Conservation (phyloP, 2,329 filamentous ascomycete species). For the Pyricularia grisea region DNA sequence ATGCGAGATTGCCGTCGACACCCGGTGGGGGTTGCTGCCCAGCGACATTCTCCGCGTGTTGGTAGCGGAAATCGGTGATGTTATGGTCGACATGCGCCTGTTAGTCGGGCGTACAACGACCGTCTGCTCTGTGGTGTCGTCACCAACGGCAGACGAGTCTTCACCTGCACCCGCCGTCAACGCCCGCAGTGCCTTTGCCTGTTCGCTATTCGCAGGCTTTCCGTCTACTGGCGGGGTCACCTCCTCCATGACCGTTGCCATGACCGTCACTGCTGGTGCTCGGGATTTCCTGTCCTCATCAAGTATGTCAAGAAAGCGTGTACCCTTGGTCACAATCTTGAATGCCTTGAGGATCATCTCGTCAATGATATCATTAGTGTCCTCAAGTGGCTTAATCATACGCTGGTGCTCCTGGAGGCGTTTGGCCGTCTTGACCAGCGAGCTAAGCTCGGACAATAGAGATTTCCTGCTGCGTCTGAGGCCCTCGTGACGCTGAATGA, state of each 20-base stretch:
- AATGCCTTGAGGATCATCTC: slow-evolving; percentile 92
- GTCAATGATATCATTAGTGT: slow-evolving; percentile 71
- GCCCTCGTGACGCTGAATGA: slow-evolving; percentile 66
- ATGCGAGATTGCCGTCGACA: slow-evolving; percentile 54
- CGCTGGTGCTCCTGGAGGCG: slow-evolving; percentile 66
- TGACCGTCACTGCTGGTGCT: slow-evolving; percentile 44
- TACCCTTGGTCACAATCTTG: slow-evolving; percentile 84
- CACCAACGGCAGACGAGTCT: slow-evolving; percentile 17
- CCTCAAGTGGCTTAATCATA: slow-evolving; percentile 35
- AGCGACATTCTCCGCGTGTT: slow-evolving; percentile 25
- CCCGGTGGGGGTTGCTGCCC: slow-evolving; percentile 30
- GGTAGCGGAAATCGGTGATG: slow-evolving; percentile 16
- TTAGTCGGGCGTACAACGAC: slow-evolving; percentile 17
- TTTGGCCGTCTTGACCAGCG: slow-evolving; percentile 83
- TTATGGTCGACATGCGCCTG: slow-evolving; percentile 37
- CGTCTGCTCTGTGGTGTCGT: slow-evolving; percentile 30
- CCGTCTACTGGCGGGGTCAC: slow-evolving; percentile 53
- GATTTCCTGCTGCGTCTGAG: slow-evolving; percentile 78
- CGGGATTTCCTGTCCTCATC: slow-evolving; percentile 50
- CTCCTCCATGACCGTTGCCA: slow-evolving; percentile 52
- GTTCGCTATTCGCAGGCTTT: slow-evolving; percentile 32
- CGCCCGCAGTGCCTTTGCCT: background rate
- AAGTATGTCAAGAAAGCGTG: slow-evolving; percentile 81
- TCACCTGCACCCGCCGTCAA: slow-evolving; percentile 25
- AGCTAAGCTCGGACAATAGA: slow-evolving; percentile 79